A percentile compares a stretch with the other conserved stretches of the same genome.
phyloP scores from a whole-genome alignment of 768 basidiomycete species.

The Agaricus blazei region DNA sequence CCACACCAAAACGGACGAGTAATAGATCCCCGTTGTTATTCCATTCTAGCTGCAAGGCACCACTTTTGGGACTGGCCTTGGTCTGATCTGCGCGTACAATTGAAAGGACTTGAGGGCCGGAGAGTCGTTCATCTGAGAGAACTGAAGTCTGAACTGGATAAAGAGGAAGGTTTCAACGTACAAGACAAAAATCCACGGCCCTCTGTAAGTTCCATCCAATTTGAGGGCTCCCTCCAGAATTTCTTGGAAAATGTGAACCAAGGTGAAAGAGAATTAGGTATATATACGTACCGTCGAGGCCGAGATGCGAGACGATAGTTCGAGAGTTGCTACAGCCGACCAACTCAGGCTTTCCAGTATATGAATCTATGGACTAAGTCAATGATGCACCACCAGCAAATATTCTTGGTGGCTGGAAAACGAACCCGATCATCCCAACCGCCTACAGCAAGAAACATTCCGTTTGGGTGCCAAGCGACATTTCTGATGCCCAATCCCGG shows the following conservation, averaged over 20 bases:
- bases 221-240: constrained; percentile 81
- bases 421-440: constrained; percentile 88
- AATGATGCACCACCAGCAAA: background rate
- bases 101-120: constrained; percentile 49
- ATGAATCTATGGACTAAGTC: constrained; percentile 46
- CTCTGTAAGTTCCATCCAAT: constrained; percentile 81
- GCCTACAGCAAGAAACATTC: constrained; percentile 73
- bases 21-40: constrained; percentile 72
- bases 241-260: constrained; percentile 34
- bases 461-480: constrained; percentile 83
- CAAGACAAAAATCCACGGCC: constrained; percentile 88
- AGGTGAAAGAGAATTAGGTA: background rate
- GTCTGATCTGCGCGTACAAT: constrained; percentile 49
- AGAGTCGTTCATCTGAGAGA: constrained; percentile 56
- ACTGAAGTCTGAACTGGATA: background rate
- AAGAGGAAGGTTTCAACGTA: constrained; percentile 25
- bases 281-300: constrained; percentile 43
- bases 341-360: constrained; percentile 74
- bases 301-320: constrained; percentile 54
- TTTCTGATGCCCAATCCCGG: constrained; percentile 79
- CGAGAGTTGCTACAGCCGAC: constrained; percentile 60
- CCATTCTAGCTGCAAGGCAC: constrained; percentile 73
- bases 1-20: constrained; percentile 67
- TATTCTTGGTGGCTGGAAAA: background rate
- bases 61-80: constrained; percentile 62